phyloP scores from a whole-genome alignment of 2,329 filamentous ascomycete genomes.

The Fusarium sororula region DNA sequence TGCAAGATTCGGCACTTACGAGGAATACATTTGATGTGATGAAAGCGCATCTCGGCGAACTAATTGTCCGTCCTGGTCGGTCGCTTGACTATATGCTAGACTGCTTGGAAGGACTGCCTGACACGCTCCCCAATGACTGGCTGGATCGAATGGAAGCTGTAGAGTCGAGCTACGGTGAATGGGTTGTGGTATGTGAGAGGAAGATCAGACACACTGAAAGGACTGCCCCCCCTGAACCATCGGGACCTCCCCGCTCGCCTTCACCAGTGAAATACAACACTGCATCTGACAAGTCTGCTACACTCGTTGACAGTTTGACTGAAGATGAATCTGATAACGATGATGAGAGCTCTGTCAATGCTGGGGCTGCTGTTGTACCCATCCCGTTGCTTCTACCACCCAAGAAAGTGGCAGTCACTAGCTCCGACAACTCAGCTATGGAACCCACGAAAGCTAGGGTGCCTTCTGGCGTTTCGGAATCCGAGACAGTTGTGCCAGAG shows the following conservation, averaged over 20 bases:
- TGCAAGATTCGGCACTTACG: constrained; percentile 45
- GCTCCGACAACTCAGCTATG: not conserved
- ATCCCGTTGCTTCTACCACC: constrained; percentile 36
- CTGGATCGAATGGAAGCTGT: constrained; percentile 84
- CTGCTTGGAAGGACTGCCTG: constrained; percentile 81
- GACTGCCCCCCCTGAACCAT: constrained; percentile 36
- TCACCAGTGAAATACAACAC: constrained; percentile 29
- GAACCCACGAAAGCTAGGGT: constrained; percentile 27
- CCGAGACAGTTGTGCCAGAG: constrained; percentile 35
- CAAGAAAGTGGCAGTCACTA: constrained; percentile 12
- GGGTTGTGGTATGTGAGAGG: constrained; percentile 81
- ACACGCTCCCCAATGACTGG: constrained; percentile 88
- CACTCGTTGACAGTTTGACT: constrained; percentile 11
- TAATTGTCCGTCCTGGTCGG: constrained; percentile 74
- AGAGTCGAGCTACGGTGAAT: constrained; percentile 80
- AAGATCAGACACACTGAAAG: constrained; percentile 75
- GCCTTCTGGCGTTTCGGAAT: constrained; percentile 36
- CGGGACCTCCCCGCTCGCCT: constrained; percentile 33
- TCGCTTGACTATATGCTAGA: constrained; percentile 88
- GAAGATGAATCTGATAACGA: constrained; percentile 27
- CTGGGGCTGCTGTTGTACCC: constrained; percentile 21
- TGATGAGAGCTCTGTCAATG: constrained; percentile 26
- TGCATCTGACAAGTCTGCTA: constrained; percentile 6
- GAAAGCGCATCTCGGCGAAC: constrained; percentile 70
- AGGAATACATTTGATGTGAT: constrained; percentile 65